Evolutionary conservation across 371 early-diverging fungal genomes (phyloP).

Genomic region (Zychaea mexicana): DNA sequence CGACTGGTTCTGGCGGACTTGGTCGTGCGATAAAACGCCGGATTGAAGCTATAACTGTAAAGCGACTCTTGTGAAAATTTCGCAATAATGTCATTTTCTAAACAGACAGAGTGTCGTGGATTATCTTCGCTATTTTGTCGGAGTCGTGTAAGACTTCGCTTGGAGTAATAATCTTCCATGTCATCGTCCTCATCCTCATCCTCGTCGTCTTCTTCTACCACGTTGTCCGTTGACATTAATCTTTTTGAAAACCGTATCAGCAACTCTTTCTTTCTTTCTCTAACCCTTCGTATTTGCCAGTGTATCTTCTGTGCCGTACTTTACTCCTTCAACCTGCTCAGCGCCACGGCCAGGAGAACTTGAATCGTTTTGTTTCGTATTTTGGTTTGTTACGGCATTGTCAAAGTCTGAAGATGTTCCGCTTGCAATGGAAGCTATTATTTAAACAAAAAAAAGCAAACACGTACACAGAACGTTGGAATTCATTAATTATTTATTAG

Average conservation of each 20-base stretch:
- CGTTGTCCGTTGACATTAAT: too few species aligned
- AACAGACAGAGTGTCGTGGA: neutral
- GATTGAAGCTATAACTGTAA: slow-evolving; percentile 62
- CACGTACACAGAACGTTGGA: too few species aligned
- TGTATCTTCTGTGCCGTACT: too few species aligned
- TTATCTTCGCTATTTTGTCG: slow-evolving; percentile 3
- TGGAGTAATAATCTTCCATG: neutral
- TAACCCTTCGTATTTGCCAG: too few species aligned
- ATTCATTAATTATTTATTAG: neutral
- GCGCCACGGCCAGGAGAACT: too few species aligned
- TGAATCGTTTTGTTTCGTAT: too few species aligned
- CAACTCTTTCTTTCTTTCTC: too few species aligned
- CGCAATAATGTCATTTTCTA: slow-evolving; percentile 24
- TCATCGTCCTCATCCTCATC: neutral
- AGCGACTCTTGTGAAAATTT: slow-evolving; percentile 57
- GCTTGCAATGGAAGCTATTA: neutral
- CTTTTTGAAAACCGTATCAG: too few species aligned
- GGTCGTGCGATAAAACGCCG: slow-evolving; percentile 36
- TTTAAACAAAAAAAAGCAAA: too few species aligned
- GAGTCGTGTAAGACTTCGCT: neutral
- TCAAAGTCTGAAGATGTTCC: neutral
- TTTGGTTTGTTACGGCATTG: neutral
- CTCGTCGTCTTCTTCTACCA: neutral
- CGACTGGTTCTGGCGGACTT: slow-evolving; percentile 40
- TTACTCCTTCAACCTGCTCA: too few species aligned